Conservation (phyloP, 495 filamentous ascomycete genomes). For the Cenococcum geophilum region DNA sequence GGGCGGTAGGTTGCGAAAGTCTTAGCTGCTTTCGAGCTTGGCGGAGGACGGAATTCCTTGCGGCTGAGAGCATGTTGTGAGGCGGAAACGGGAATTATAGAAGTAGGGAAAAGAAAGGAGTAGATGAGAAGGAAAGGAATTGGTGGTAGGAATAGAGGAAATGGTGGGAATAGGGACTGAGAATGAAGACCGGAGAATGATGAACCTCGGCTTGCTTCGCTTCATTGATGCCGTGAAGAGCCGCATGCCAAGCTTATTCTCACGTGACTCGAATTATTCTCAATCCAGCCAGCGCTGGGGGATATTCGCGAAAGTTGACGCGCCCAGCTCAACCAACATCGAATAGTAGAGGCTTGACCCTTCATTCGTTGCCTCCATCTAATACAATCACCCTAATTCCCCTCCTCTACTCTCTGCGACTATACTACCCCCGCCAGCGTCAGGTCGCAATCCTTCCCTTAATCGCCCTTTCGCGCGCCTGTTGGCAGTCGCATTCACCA, state of each 20-base stretch:
- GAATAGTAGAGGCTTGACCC: not conserved
- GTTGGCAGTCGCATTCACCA: not conserved
- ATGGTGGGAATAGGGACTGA: not conserved
- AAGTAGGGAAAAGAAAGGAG: constrained; percentile 3
- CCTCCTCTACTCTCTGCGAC: not conserved
- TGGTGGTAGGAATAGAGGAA: constrained; percentile 2
- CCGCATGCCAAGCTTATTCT: not conserved
- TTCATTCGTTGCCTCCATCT: not conserved
- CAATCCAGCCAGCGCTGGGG: not conserved
- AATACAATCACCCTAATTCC: not conserved
- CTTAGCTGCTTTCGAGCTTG: constrained; percentile 36
- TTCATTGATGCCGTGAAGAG: not conserved
- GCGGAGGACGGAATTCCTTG: constrained; percentile 34
- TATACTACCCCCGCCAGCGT: not conserved
- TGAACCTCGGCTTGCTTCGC: constrained; percentile 10
- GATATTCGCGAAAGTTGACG: constrained; percentile 3
- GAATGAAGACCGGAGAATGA: constrained; percentile 4
- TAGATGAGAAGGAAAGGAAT: not conserved
- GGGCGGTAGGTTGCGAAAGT: constrained; percentile 17
- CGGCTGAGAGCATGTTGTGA: constrained; percentile 31
- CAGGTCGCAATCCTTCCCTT: constrained; percentile 13
- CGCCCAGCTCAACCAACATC: constrained; percentile 2
- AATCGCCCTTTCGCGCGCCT: constrained; percentile 1
- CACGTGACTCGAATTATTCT: not conserved
- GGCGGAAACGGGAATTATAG: no score